phyloP scores from a whole-genome alignment of 805 yeast species.

The Metschnikowia colocasiae region DNA sequence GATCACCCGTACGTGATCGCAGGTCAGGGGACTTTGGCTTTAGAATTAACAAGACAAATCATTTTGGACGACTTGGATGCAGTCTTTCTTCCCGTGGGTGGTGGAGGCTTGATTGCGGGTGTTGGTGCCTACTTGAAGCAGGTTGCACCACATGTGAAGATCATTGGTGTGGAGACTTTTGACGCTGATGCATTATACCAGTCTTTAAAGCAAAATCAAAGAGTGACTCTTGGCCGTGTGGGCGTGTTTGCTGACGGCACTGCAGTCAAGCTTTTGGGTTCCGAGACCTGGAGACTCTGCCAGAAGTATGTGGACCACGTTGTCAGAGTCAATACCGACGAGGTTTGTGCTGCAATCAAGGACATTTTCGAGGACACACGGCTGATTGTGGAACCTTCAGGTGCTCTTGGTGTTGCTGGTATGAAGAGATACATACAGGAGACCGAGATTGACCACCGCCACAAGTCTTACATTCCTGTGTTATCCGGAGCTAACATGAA shows the following conservation, averaged over 20 bases:
- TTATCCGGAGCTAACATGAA: conserved; percentile 98
- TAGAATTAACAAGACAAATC: conserved; percentile 87
- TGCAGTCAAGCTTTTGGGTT: conserved; percentile 86
- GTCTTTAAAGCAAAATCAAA: conserved; percentile 54
- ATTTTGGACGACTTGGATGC: conserved; percentile 75
- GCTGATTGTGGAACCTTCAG: conserved; percentile 92
- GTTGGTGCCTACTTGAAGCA: conserved; percentile 86
- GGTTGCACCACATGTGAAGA: conserved; percentile 94
- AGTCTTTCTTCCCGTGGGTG: conserved; percentile 91
- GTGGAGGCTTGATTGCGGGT: conserved; percentile 95
- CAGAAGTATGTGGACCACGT: conserved; percentile 83
- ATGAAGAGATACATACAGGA: conserved; percentile 71
- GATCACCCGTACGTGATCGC: conserved; percentile 98
- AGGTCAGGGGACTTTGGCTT: conserved; percentile 97
- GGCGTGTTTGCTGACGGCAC: conserved; percentile 99
- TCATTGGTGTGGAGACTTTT: conserved; percentile 92
- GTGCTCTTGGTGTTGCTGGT: conserved; percentile 96
- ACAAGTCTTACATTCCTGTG: conserved; percentile 74
- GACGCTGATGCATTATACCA: conserved; percentile 92
- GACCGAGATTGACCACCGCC: conserved; percentile 66
- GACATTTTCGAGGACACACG: conserved; percentile 96
- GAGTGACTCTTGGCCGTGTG: conserved; percentile 61
- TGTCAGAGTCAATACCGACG: conserved; percentile 82
- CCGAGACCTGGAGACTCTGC: conserved; percentile 84
- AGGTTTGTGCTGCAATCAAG: conserved; percentile 92